These are phyloP conservation scores for Nissolia schottii DNA, from an alignment of 306 rosid species.

Conservation along the genomic window DNA sequence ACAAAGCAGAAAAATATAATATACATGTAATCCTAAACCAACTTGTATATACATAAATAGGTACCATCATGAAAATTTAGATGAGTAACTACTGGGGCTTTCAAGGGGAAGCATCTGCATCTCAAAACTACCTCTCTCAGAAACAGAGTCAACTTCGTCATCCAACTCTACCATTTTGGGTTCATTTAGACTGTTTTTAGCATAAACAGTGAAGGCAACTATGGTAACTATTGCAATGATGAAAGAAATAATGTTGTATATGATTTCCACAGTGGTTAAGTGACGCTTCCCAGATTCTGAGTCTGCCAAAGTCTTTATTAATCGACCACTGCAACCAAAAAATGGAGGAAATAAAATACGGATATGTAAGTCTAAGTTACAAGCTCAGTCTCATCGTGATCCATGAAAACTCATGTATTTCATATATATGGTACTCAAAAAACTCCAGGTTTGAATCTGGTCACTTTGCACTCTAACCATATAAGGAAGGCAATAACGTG, in stretches of 20 bases:
- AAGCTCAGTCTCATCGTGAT: neutral
- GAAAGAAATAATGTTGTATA: slow-evolving; percentile 76
- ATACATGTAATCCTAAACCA: neutral
- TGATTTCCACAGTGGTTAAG: slow-evolving; percentile 73
- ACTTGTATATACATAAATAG: slow-evolving; percentile 28
- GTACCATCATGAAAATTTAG: slow-evolving; percentile 5
- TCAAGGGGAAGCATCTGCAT: slow-evolving; percentile 57
- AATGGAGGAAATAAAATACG: neutral
- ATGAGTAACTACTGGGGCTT: slow-evolving; percentile 24
- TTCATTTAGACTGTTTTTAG: slow-evolving; percentile 64
- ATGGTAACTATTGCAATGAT: slow-evolving; percentile 65
- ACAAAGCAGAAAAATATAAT: neutral
- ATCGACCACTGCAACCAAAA: slow-evolving; percentile 78
- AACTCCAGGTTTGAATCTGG: slow-evolving; percentile 2
- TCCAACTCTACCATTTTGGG: slow-evolving; percentile 47
- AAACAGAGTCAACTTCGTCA: slow-evolving; percentile 39
- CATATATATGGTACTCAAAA: slow-evolving; percentile 17
- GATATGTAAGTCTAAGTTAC: neutral
- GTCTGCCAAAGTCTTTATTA: slow-evolving; percentile 73
- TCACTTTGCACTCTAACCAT: neutral
- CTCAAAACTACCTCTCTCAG: slow-evolving; percentile 39
- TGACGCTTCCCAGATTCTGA: slow-evolving; percentile 73
- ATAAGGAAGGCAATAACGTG: neutral
- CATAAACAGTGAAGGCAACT: slow-evolving; percentile 77
- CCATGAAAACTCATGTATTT: neutral